Evolutionary conservation across 78 protist genomes (phyloP).

Genomic region (Mantamonas sphyraenae): DNA sequence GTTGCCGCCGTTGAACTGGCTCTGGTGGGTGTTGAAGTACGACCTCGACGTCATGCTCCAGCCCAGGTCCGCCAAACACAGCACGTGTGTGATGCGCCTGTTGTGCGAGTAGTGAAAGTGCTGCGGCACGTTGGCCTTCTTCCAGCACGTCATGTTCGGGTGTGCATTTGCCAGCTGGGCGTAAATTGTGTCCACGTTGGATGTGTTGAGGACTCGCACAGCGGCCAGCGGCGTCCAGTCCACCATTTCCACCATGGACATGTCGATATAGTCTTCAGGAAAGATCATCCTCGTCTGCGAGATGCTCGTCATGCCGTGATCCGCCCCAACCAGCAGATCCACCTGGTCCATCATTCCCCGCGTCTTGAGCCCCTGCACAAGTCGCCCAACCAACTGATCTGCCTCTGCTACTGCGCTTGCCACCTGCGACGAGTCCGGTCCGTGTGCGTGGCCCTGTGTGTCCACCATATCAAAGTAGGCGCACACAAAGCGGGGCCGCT

Average conservation of each 20-base stretch:
- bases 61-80: too few relatives aligned
- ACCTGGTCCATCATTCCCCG: neutral
- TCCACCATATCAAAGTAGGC: neutral
- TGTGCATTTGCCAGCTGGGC: neutral
- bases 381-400: neutral
- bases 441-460: neutral
- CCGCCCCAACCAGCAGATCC: neutral
- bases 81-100: neutral
- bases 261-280: too few relatives aligned
- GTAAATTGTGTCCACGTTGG: too few relatives aligned
- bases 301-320: neutral
- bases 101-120: neutral
- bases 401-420: neutral
- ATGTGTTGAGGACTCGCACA: too few relatives aligned
- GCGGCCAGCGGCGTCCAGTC: too few relatives aligned
- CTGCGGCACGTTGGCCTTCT: neutral
- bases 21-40: too few relatives aligned
- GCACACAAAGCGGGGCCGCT: neutral
- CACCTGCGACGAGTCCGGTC: neutral
- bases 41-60: too few relatives aligned
- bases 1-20: too few relatives aligned
- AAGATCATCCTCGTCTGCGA: too few relatives aligned
- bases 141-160: neutral
- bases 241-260: too few relatives aligned
- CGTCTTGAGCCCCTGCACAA: neutral